phyloP scores from a whole-genome alignment of 768 basidiomycete species.

The Podaxis rugospora region DNA sequence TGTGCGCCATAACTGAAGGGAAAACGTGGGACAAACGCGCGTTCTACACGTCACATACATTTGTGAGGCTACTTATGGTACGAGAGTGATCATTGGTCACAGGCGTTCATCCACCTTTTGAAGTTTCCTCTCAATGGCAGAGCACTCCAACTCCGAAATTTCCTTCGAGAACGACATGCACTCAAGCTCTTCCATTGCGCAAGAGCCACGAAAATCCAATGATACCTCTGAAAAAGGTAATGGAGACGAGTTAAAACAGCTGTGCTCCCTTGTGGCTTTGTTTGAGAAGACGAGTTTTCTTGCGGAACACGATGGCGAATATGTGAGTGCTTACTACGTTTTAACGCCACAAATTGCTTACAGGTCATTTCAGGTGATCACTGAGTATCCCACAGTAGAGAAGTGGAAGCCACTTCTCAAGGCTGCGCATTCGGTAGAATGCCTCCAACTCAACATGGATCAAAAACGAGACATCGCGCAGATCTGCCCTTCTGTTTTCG shows the following conservation, averaged over 20 bases:
- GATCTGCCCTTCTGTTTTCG: background rate
- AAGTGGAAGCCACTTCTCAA: background rate
- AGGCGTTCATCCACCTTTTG: no score
- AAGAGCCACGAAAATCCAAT: background rate
- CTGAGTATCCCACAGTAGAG: background rate
- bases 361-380: background rate
- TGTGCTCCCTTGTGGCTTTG: background rate
- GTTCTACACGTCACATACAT: no score
- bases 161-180: background rate
- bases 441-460: background rate
- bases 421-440: background rate
- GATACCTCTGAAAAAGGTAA: background rate
- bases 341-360: background rate
- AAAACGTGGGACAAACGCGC: no score
- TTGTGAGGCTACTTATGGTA: no score
- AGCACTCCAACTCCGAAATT: background rate
- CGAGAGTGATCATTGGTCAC: no score
- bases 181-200: background rate
- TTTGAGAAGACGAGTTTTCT: background rate
- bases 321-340: background rate
- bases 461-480: background rate
- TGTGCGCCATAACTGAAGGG: no score
- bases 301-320: background rate
- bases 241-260: background rate
- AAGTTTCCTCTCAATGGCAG: slow-evolving; percentile 17